Evolutionary conservation across 371 early-diverging fungal species (phyloP).

Genomic region (Mucor saturninus): DNA sequence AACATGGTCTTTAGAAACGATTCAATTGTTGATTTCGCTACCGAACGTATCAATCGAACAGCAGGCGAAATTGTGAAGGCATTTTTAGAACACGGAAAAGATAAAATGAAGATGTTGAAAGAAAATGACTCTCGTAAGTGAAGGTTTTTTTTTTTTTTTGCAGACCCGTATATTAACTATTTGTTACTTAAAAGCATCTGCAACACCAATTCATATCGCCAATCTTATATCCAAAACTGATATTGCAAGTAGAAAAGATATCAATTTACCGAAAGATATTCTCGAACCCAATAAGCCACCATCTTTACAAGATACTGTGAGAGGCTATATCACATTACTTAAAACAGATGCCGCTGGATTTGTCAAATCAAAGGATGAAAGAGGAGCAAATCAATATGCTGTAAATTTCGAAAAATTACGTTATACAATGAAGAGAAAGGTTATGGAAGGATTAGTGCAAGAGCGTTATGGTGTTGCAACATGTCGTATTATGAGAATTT

Average conservation of each 20-base stretch:
- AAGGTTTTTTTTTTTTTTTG: neutral
- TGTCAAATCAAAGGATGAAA: conserved; percentile 70
- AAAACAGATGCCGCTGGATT: conserved; percentile 69
- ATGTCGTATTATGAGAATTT: conserved; percentile 74
- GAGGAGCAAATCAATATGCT: conserved; percentile 76
- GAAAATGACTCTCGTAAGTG: conserved; percentile 59
- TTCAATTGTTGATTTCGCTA: conserved; percentile 68
- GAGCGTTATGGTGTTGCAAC: conserved; percentile 80
- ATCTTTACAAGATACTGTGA: conserved; percentile 51
- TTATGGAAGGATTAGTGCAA: conserved; percentile 71
- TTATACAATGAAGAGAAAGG: conserved; percentile 59
- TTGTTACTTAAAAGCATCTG: conserved; percentile 36
- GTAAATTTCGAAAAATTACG: conserved; percentile 67
- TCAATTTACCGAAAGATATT: conserved; percentile 60
- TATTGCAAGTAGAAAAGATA: conserved; percentile 49
- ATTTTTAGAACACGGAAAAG: conserved; percentile 60
- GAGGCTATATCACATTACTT: conserved; percentile 72
- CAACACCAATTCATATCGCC: conserved; percentile 63
- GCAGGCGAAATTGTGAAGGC: conserved; percentile 69
- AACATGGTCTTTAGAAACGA: conserved; percentile 79
- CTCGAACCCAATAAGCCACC: conserved; percentile 50
- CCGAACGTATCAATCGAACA: conserved; percentile 67
- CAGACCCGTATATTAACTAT: neutral
- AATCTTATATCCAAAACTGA: conserved; percentile 55
- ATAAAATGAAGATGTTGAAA: conserved; percentile 53